A percentile compares a stretch with the other conserved stretches of the same genome.
Conservation (phyloP, 495 filamentous ascomycete species). For the Lophium mytilinum region DNA sequence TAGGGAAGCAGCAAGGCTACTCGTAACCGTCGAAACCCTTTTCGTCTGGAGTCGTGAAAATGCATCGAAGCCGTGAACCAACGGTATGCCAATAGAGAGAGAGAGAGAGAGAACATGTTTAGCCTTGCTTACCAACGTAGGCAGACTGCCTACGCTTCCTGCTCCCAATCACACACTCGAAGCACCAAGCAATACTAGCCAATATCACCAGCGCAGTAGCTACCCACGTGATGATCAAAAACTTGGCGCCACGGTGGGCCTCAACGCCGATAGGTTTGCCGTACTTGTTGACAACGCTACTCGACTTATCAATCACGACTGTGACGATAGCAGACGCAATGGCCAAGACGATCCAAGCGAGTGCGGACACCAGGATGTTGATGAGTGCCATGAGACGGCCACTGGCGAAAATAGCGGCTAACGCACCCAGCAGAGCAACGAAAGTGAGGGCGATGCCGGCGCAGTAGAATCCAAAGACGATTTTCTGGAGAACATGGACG, state of each 20-base stretch:
- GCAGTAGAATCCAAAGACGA: conserved; percentile 57
- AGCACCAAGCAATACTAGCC: conserved; percentile 34
- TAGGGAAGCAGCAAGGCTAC: too few species aligned
- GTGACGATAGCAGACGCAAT: conserved; percentile 61
- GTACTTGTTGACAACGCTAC: conserved; percentile 48
- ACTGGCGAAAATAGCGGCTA: conserved; percentile 36
- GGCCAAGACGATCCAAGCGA: conserved; percentile 40
- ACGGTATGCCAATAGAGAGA: too few species aligned
- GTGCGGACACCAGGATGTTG: conserved; percentile 39
- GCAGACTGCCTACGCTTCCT: conserved; percentile 5
- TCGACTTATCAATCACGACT: conserved; percentile 48
- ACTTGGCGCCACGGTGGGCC: conserved; percentile 47
- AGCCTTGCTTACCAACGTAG: neutral
- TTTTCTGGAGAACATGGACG: conserved; percentile 35
- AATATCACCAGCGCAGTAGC: conserved; percentile 44
- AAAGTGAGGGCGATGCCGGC: conserved; percentile 53
- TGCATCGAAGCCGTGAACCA: too few species aligned
- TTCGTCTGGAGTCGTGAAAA: too few species aligned
- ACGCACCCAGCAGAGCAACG: conserved; percentile 44
- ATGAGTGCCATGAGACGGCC: conserved; percentile 35
- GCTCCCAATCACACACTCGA: conserved; percentile 24
- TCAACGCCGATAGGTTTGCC: conserved; percentile 47
- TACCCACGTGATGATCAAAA: conserved; percentile 55
- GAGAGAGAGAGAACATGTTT: neutral
- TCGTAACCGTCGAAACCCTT: too few species aligned